These are phyloP conservation scores for Catenaria anguillulae DNA, from an alignment of 371 early-diverging fungal genomes.

Conservation along the genomic window DNA sequence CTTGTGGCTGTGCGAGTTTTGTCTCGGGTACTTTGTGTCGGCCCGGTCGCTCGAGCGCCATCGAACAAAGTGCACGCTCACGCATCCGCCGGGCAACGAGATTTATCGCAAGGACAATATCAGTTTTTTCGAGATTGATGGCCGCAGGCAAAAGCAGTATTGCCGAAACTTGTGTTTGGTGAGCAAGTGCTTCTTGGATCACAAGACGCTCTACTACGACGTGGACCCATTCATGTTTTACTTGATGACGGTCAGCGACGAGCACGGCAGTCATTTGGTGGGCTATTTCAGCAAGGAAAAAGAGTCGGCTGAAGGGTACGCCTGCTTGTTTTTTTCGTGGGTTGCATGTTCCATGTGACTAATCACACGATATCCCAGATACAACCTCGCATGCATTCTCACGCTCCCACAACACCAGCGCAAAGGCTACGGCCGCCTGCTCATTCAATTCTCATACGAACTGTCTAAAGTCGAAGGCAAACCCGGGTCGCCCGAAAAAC, in stretches of 20 bases:
- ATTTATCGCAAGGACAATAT: conserved; percentile 75
- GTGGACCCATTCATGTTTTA: conserved; percentile 99
- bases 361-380: no score
- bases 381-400: conserved; percentile 99
- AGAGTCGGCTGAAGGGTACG: conserved; percentile 83
- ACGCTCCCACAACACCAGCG: conserved; percentile 98
- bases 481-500: conserved; percentile 97
- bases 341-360: no score
- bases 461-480: conserved; percentile 90
- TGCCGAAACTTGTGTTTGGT: conserved; percentile 79
- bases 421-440: conserved; percentile 90
- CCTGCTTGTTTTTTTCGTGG: no score
- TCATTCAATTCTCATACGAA: conserved; percentile 97
- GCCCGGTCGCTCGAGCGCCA: conserved; percentile 52
- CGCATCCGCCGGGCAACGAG: conserved; percentile 87
- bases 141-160: conserved; percentile 69
- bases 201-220: conserved; percentile 99
- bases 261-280: conserved; percentile 74
- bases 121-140: conserved; percentile 89
- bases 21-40: conserved; percentile 63
- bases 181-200: conserved; percentile 94
- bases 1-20: conserved; percentile 90
- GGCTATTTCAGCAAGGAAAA: conserved; percentile 99
- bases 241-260: conserved; percentile 72
- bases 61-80: conserved; percentile 57